Evolutionary conservation across 2,329 filamentous ascomycete genomes (phyloP).

Genomic region (Fusarium liriodendri): DNA sequence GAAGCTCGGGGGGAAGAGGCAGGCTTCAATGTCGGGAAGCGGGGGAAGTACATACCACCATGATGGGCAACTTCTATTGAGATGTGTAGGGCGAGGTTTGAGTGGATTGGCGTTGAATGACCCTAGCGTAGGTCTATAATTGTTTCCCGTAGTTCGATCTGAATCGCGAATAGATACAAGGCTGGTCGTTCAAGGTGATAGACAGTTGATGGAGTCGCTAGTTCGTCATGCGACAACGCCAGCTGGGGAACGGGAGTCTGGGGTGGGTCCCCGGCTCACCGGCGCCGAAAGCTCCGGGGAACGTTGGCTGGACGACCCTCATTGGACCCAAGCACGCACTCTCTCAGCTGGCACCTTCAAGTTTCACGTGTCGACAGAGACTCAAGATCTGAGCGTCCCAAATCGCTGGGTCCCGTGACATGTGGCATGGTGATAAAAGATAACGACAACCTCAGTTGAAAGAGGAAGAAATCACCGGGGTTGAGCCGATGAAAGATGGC

Average conservation of each 20-base stretch:
- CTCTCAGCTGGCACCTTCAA: neutral
- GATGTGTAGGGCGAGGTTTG: neutral
- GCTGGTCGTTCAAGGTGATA: slow-evolving; percentile 22
- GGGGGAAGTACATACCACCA: slow-evolving; percentile 48
- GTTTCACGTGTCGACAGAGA: slow-evolving; percentile 32
- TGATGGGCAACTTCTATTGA: slow-evolving; percentile 36
- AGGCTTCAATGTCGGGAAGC: neutral
- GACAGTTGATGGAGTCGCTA: slow-evolving; percentile 35
- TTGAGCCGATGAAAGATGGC: slow-evolving; percentile 16
- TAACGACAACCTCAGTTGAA: neutral
- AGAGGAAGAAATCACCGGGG: slow-evolving; percentile 13
- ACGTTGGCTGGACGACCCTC: slow-evolving; percentile 1
- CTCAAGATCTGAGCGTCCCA: neutral
- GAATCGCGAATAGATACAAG: neutral
- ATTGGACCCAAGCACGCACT: neutral
- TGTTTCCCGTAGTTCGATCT: neutral
- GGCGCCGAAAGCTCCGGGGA: slow-evolving; percentile 41
- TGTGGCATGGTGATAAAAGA: slow-evolving; percentile 9
- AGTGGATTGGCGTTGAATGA: slow-evolving; percentile 5
- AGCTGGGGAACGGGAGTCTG: slow-evolving; percentile 24
- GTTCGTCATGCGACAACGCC: slow-evolving; percentile 42
- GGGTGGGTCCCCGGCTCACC: slow-evolving; percentile 33
- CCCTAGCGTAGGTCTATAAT: neutral
- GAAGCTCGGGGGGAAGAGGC: slow-evolving; percentile 26
- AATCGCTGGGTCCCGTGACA: slow-evolving; percentile 9